Percentiles rank a stretch among this genome's conserved stretches.
Conservation (phyloP, 1,139 yeast genomes). For the Suhomyces bolitotheri region DNA sequence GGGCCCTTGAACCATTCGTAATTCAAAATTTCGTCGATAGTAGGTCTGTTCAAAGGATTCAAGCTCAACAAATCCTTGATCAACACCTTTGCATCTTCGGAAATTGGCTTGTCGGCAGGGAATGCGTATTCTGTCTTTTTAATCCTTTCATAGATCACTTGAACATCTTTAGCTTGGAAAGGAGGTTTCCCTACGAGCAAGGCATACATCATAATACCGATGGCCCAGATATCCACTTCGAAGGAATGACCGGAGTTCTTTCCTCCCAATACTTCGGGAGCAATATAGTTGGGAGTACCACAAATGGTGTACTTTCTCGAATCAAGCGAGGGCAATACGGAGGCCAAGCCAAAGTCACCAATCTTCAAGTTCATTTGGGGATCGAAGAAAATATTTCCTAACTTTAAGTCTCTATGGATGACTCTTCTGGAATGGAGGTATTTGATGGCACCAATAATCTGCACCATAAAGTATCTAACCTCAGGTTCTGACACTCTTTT, state of each 20-base stretch:
- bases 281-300: constrained; percentile 97
- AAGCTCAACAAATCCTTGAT: constrained; percentile 72
- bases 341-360: constrained; percentile 96
- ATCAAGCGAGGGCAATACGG: constrained; percentile 65
- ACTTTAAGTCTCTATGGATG: constrained; percentile 92
- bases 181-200: constrained; percentile 93
- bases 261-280: constrained; percentile 94
- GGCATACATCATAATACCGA: constrained; percentile 94
- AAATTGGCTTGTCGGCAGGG: constrained; percentile 71
- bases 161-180: constrained; percentile 93
- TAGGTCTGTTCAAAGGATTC: constrained; percentile 81
- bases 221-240: constrained; percentile 96
- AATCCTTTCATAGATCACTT: constrained; percentile 89
- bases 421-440: constrained; percentile 91
- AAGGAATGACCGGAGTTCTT: constrained; percentile 86
- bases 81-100: constrained; percentile 69
- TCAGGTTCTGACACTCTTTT: constrained; percentile 87
- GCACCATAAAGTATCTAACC: constrained; percentile 86
- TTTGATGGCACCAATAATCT: constrained; percentile 89
- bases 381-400: constrained; percentile 93
- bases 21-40: constrained; percentile 72
- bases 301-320: constrained; percentile 90
- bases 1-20: constrained; percentile 85
- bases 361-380: constrained; percentile 89
- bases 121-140: constrained; percentile 78